Evolutionary conservation across 1,139 yeast species (phyloP).

Genomic region (Williopsis jadinii): DNA sequence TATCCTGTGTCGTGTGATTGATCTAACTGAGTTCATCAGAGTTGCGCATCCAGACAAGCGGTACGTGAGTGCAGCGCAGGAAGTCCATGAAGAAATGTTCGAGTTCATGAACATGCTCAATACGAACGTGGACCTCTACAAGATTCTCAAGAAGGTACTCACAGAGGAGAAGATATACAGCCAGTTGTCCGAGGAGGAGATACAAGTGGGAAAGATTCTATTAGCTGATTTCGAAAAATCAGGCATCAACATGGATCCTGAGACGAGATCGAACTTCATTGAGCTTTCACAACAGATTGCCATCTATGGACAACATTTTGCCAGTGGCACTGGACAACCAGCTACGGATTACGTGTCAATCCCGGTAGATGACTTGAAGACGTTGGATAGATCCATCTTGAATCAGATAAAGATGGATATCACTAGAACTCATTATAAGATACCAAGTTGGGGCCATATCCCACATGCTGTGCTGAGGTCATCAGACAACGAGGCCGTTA

Average conservation of each 20-base stretch:
- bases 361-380: slow-evolving; percentile 27
- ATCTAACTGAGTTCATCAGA: slow-evolving; percentile 86
- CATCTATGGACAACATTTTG: slow-evolving; percentile 73
- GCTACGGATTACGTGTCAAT: slow-evolving; percentile 26
- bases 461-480: slow-evolving; percentile 61
- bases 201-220: slow-evolving; percentile 73
- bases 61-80: slow-evolving; percentile 78
- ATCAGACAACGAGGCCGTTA: slow-evolving; percentile 47
- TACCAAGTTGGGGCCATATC: slow-evolving; percentile 66
- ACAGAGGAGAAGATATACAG: slow-evolving; percentile 31
- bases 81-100: slow-evolving; percentile 81
- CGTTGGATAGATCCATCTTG: slow-evolving; percentile 23
- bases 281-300: slow-evolving; percentile 77
- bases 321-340: slow-evolving; percentile 45
- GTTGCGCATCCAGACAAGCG: slow-evolving; percentile 74
- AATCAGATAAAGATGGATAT: slow-evolving; percentile 24
- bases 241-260: slow-evolving; percentile 77
- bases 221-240: slow-evolving; percentile 84
- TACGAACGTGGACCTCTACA: slow-evolving; percentile 71
- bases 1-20: slow-evolving; percentile 85
- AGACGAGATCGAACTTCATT: slow-evolving; percentile 64
- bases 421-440: slow-evolving; percentile 29
- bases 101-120: slow-evolving; percentile 91
- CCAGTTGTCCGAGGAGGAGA: slow-evolving; percentile 59
- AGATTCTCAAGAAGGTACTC: slow-evolving; percentile 50